These are phyloP conservation scores for Ganoderma boninense DNA, from an alignment of 1,284 basidiomycete genomes.

Conservation along the genomic window DNA sequence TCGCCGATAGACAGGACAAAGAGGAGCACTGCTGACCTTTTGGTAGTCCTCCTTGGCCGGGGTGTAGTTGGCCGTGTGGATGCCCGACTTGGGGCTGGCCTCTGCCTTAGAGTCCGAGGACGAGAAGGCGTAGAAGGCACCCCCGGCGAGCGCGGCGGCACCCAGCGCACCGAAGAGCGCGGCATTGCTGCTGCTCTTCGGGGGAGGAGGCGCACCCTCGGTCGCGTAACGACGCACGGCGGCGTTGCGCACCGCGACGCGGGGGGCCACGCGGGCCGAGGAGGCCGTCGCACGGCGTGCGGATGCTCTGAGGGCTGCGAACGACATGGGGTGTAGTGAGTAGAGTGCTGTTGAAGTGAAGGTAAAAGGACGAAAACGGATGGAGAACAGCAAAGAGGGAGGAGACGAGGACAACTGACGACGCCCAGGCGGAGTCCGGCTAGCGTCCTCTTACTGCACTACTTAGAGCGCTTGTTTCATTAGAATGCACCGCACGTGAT, in stretches of 20 bases:
- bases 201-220: slow-evolving; percentile 49
- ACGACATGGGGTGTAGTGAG: slow-evolving; percentile 51
- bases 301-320: slow-evolving; percentile 56
- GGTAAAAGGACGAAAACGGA: background rate
- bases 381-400: background rate
- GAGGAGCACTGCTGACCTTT: slow-evolving; percentile 61
- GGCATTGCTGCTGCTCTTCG: slow-evolving; percentile 55
- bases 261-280: slow-evolving; percentile 43
- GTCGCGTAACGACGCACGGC: slow-evolving; percentile 68
- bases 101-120: slow-evolving; percentile 55
- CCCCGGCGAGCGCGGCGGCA: slow-evolving; percentile 54
- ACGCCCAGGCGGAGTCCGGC: background rate
- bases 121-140: slow-evolving; percentile 64
- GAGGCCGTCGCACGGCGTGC: slow-evolving; percentile 51
- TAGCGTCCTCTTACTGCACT: slow-evolving; percentile 14
- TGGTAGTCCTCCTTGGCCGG: slow-evolving; percentile 86
- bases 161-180: slow-evolving; percentile 65
- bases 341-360: slow-evolving; percentile 21
- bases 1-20: background rate
- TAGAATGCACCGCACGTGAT: slow-evolving; percentile 29
- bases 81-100: slow-evolving; percentile 64
- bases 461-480: slow-evolving; percentile 14
- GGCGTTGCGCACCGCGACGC: slow-evolving; percentile 37
- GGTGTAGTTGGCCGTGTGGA: slow-evolving; percentile 67
- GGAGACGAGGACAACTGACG: slow-evolving; percentile 2